A percentile compares a stretch with the other conserved stretches of the same genome.
phyloP scores from a whole-genome alignment of 2,329 filamentous ascomycete species.

The Raffaelea deltoideospora region DNA sequence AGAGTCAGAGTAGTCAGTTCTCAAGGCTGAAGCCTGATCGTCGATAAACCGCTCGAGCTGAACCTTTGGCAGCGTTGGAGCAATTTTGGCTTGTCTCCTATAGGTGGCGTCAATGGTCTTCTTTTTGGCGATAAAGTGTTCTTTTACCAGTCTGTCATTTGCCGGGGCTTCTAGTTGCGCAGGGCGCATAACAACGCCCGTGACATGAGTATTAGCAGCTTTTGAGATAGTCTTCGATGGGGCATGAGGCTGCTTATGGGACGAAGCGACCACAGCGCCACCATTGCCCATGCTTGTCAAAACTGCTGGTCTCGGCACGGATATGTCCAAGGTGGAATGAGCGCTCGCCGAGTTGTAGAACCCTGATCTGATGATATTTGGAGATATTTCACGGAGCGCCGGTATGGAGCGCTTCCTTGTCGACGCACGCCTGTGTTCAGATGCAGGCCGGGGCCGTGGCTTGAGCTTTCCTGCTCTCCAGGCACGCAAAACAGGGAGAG shows the following conservation, averaged over 20 bases:
- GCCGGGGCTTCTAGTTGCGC: constrained; percentile 41
- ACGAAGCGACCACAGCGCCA: too few relatives aligned
- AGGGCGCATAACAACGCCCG: too few relatives aligned
- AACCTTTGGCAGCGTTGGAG: constrained; percentile 12
- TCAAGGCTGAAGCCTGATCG: constrained; percentile 1
- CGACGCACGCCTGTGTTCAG: too few relatives aligned
- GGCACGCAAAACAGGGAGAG: constrained; percentile 31
- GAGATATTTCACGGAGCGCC: background rate
- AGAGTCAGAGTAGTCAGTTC: too few relatives aligned
- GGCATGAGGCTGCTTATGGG: too few relatives aligned
- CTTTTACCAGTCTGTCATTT: constrained; percentile 12
- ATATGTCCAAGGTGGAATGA: too few relatives aligned
- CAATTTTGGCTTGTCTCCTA: constrained; percentile 18
- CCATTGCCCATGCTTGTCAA: too few relatives aligned
- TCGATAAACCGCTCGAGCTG: constrained; percentile 20
- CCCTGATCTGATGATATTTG: background rate
- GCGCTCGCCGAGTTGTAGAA: background rate
- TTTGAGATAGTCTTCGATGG: too few relatives aligned
- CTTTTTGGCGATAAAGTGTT: constrained; percentile 35
- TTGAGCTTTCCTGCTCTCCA: constrained; percentile 41
- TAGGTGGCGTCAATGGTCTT: constrained; percentile 39
- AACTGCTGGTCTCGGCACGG: too few relatives aligned
- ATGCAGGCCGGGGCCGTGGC: constrained; percentile 14
- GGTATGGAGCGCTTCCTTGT: too few relatives aligned
- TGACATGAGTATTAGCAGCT: too few relatives aligned